phyloP scores from a whole-genome alignment of 306 rosid species.

The Phaseolus lunatus region DNA sequence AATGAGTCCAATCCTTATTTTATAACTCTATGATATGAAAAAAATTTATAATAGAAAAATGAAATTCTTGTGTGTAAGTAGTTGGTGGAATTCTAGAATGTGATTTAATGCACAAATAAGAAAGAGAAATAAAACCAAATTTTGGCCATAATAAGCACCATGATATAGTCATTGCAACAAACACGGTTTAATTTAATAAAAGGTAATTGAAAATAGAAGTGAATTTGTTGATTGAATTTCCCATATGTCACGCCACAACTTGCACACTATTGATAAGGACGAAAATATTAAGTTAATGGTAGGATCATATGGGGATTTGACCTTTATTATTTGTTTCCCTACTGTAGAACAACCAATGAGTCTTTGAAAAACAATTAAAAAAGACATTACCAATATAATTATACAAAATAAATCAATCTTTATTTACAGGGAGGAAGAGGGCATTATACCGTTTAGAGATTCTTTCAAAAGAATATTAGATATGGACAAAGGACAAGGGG shows the following conservation, averaged over 20 bases:
- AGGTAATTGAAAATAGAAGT: neutral
- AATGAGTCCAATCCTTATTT: too few species aligned
- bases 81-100: neutral
- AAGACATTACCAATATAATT: neutral
- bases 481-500: conserved; percentile 61
- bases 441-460: conserved; percentile 65
- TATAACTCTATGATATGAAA: too few species aligned
- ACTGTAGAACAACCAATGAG: conserved; percentile 41
- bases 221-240: conserved; percentile 2
- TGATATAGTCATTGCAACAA: neutral
- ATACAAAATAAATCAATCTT: neutral
- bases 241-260: conserved; percentile 7
- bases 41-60: neutral
- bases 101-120: neutral
- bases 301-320: conserved; percentile 3
- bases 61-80: neutral
- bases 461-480: conserved; percentile 51
- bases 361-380: conserved; percentile 8
- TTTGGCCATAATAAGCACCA: conserved; percentile 1
- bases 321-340: conserved; percentile 21
- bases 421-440: conserved; percentile 13
- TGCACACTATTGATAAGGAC: neutral
- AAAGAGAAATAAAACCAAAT: neutral
- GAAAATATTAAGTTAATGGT: conserved; percentile 14
- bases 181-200: conserved; percentile 9